Conservation (phyloP, 495 filamentous ascomycete species). For the Talaromyces nanjingensis region DNA sequence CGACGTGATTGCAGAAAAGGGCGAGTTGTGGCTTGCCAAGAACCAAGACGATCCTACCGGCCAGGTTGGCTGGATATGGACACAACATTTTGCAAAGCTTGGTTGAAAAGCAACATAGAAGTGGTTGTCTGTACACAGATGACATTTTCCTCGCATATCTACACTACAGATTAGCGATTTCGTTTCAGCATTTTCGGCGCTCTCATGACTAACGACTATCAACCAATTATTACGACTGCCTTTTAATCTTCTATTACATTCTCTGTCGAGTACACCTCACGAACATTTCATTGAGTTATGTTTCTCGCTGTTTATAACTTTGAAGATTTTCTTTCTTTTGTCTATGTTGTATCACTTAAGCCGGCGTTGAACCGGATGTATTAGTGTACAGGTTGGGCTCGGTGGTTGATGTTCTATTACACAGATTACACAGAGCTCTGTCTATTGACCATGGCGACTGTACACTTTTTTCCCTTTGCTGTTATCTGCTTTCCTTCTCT, state of each 20-base stretch:
- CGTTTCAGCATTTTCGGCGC: neutral
- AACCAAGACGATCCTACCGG: conserved; percentile 84
- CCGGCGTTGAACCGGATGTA: neutral
- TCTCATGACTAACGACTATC: neutral
- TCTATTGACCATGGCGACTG: neutral
- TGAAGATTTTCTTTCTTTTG: neutral
- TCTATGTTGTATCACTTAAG: neutral
- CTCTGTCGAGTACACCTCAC: neutral
- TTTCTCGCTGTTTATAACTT: neutral
- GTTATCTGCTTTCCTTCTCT: neutral
- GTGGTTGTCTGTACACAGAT: neutral
- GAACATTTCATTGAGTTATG: neutral
- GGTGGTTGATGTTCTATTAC: neutral
- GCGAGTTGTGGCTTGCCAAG: conserved; percentile 93
- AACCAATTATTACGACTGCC: neutral
- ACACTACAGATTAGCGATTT: neutral
- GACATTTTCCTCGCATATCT: neutral
- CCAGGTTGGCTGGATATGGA: conserved; percentile 97
- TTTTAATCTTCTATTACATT: neutral
- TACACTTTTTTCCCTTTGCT: neutral
- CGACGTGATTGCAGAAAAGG: conserved; percentile 89
- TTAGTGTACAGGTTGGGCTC: neutral
- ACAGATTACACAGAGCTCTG: neutral
- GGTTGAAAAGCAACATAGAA: neutral
- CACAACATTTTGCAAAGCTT: conserved; percentile 86